These are phyloP conservation scores for Laguncularia racemosa DNA, from an alignment of 345 rosid species.

Conservation along the genomic window DNA sequence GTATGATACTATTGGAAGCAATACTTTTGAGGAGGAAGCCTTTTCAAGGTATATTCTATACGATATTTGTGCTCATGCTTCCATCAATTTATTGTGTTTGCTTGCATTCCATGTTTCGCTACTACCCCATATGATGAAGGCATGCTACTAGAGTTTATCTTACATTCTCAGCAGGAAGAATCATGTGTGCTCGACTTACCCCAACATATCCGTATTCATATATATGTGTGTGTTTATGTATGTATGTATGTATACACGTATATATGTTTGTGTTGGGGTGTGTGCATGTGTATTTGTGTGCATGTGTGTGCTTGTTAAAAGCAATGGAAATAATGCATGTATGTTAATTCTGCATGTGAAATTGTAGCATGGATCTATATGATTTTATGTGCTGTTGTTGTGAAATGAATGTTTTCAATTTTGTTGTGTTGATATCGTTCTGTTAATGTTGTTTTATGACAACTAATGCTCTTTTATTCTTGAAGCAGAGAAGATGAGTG, in stretches of 20 bases:
- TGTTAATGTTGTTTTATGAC: background rate
- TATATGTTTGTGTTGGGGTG: too few relatives aligned
- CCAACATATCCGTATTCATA: too few relatives aligned
- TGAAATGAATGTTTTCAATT: background rate
- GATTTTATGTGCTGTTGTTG: too few relatives aligned
- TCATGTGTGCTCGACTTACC: too few relatives aligned
- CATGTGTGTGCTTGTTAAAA: too few relatives aligned
- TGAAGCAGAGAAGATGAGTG: conserved; percentile 84
- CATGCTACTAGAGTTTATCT: background rate
- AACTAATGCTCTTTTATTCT: background rate
- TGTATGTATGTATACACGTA: too few relatives aligned
- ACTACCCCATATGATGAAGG: background rate
- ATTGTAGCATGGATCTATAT: too few relatives aligned
- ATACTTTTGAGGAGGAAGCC: conserved; percentile 61
- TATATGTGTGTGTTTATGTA: too few relatives aligned
- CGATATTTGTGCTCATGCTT: conserved; percentile 1
- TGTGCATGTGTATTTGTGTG: too few relatives aligned
- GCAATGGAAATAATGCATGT: too few relatives aligned
- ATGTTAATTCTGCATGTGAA: too few relatives aligned
- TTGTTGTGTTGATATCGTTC: background rate
- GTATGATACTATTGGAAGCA: conserved; percentile 74
- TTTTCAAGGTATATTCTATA: conserved; percentile 45
- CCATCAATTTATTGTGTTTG: background rate
- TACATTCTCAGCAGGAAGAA: background rate
- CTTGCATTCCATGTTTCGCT: background rate